Percentiles rank a stretch among this genome's conserved stretches.
Conservation (phyloP, 306 rosid genomes). For the Vigna mungo region DNA sequence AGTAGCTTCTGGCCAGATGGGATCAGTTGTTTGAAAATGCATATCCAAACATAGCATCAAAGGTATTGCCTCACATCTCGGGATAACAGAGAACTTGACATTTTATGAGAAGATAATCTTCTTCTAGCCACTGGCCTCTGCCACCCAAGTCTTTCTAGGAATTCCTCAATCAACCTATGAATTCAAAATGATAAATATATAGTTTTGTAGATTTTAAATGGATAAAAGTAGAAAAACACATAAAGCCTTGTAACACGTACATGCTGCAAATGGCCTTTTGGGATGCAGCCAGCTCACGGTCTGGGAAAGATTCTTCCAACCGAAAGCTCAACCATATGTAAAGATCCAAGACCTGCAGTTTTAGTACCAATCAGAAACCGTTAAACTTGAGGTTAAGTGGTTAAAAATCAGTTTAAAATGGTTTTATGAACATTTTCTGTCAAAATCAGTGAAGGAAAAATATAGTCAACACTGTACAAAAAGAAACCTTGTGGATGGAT, state of each 20-base stretch:
- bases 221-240: conserved; percentile 5
- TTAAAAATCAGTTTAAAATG: conserved; percentile 32
- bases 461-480: neutral
- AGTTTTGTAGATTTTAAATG: neutral
- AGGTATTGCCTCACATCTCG: conserved; percentile 32
- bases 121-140: conserved; percentile 61
- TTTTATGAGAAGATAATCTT: conserved; percentile 42
- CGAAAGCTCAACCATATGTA: conserved; percentile 96
- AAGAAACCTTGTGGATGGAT: conserved; percentile 88
- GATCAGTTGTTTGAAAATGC: neutral
- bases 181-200: conserved; percentile 34
- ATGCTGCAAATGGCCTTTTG: conserved; percentile 86
- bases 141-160: conserved; percentile 79
- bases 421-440: conserved; percentile 22
- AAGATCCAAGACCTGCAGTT: conserved; percentile 89
- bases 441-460: conserved; percentile 36
- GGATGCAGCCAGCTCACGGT: conserved; percentile 73
- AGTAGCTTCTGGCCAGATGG: neutral
- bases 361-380: conserved; percentile 41
- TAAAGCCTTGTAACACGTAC: conserved; percentile 55
- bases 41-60: conserved; percentile 20
- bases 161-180: conserved; percentile 88
- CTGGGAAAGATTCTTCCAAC: conserved; percentile 88
- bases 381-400: conserved; percentile 13
- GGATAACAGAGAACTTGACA: conserved; percentile 48